Base-by-base conservation (phyloP, 2,329 filamentous ascomycete genomes). In the Capronia americana region DNA sequence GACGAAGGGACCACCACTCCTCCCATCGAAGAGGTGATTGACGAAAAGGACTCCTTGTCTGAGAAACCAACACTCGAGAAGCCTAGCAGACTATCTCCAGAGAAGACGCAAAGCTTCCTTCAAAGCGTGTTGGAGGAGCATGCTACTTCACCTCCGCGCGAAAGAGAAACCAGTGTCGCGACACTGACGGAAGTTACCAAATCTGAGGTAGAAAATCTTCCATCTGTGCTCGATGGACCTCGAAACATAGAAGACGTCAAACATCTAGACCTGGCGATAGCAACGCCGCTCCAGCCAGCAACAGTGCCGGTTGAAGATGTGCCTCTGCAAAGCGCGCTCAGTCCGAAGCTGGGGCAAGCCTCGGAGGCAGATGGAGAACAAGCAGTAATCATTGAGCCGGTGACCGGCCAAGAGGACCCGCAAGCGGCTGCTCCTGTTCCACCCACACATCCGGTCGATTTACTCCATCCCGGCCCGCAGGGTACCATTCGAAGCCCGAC, bases 111-210 rank as follows among this genome's bases (percentile, higher is more conserved):
- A 61, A 83, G 89, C 74, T 86, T 89, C 70, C 77, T 91, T 30
- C 84, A 85, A 6, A 88, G 87, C 8, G 88, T 90, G 2, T 84
- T 90, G 14, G 86, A 90, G 73, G 87, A 90, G 73, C 85, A 90
- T 71, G 81, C 83, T 4, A 79, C 75, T 14, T 53, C 61, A 32
- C 54, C 69, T 3, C 41, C 66, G 3, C 53, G 63, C 28, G 66
- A 69, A 17, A 55, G 67, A 14, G 65, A 68, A 28, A 46, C 48
- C 12, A 26, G 44, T 3, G 30, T 59, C 14, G 44, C 57, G 23
- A 48, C 57, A 30, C 46, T 55, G 17, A 28, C 64, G 20, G 65
- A 66, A 57, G 20, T 68, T 8, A 70, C 61, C 26, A 63, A 61
- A 11, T 64, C 61, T 5, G 71, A 71, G 51, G 56, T 72, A 11